Evolutionary conservation across 345 rosid species (phyloP), one percentile per base, ranked within the genome.

Genomic region (Lepidium aucheri): DNA sequence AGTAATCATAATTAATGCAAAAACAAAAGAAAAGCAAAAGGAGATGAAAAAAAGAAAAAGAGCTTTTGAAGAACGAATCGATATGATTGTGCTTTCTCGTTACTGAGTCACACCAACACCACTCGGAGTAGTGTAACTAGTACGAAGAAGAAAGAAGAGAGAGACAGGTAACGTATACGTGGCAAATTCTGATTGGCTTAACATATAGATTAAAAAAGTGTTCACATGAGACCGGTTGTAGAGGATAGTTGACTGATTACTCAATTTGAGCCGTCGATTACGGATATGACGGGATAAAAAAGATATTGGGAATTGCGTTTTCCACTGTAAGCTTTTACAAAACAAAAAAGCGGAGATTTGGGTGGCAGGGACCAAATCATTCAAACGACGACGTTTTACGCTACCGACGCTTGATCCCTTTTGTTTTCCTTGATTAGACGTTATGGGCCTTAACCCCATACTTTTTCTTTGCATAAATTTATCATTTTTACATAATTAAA

Each of bases 211-310:
- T n/a, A n/a, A n/a, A n/a, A n/a, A 8, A 52, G 7, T 2, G 9
- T 30, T 72, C 12, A 65, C 40, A 57, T 78, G 72, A 60, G 72
- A 77, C 9, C 22, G 74, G 35, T 34, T 41, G 60, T 52, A 16
- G 10, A 8, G 33, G 47, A 49, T 40, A 10, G 68, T 64, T 46
- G 66, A 77, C 60, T 28, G 41, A 60, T 45, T 50, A 15, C 41
- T 61, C 17, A 10, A 70, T 56, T 74, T 65, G 60, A 77, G 77
- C 81, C 91, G 86, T 74, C 55, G 77, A 78, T 80, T 76, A 77
- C 86, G 88, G 86, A 50, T 12, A 0, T 67, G 45, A 51, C 14
- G 58, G 30, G 5, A 20, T 20, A 1, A 1, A 52, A 81, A 83
- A 76, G 71, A 59, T 72, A 67, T 74, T 65, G 81, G 82, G 77